Evolutionary conservation across 257 asterid species (phyloP), one percentile per base, ranked within the genome.

Genomic region (Rhazya stricta): DNA sequence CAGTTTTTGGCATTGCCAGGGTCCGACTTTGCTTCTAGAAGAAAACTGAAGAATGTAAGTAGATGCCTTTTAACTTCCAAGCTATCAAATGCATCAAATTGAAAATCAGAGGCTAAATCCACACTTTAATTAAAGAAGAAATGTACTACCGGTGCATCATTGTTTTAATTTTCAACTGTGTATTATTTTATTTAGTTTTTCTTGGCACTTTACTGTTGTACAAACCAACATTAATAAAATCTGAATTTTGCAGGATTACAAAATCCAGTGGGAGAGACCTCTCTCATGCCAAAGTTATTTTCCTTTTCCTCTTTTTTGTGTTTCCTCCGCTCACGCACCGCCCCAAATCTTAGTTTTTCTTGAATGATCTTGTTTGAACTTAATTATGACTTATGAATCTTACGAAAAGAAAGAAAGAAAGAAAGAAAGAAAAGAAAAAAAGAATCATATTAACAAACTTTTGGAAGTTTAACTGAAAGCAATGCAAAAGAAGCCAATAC

Each of bases 21-120:
- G 37, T 79, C 83, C 39, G 81, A 72, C 75, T 77, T 82, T 50
- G 87, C 46, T 57, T 83, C 96, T 86, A 79, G 9, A 80, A 60
- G 12, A 77, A 18, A 37, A 76, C 48, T 36, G 39, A 21, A 25
- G 45, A 41, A 29, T 60, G 53, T 61, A 61, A 46, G 60, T 42
- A 29, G 57, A 79, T 29, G 36, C 25, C 25, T 21, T 27, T 21
- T 18, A 71, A 29, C 11, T 25, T 29, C n/a, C 4, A 56, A 21
- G 16, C 21, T 19, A 69, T 39, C 12, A 8, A 65, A 50, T 72
- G 21, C 4, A 27, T 42, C 51, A 57, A 9, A 67, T 11, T 51
- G 11, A 60, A 66, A n/a, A 76, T 57, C 29, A 72, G n/a, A 66
- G 15, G 43, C 25, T 62, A 27, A 62, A 25, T 69, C n/a, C 39